Evolutionary conservation across 306 rosid species (phyloP).

Genomic region (Purshia tridentata): DNA sequence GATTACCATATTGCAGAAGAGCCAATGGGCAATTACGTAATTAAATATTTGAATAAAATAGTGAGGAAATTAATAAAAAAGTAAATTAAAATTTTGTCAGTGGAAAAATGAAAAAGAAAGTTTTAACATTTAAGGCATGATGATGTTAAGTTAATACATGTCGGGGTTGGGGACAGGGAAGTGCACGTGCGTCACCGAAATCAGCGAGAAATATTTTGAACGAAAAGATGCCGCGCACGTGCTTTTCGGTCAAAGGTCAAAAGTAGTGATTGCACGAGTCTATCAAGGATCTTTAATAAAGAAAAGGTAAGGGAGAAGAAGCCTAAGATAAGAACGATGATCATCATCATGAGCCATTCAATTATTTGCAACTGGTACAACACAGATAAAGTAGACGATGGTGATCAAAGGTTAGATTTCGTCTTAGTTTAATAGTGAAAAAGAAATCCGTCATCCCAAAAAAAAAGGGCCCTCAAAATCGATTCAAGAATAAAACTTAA

Average conservation of each 20-base stretch:
- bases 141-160: conserved; percentile 49
- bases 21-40: neutral
- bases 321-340: conserved; percentile 48
- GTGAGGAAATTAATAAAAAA: neutral
- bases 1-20: neutral
- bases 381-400: neutral
- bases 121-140: conserved; percentile 50
- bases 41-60: neutral
- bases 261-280: conserved; percentile 39
- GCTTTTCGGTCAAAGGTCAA: conserved; percentile 84
- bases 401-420: too few species aligned
- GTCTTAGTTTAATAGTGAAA: too few species aligned
- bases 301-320: neutral
- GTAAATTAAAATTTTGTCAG: neutral
- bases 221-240: conserved; percentile 65
- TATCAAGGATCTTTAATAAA: conserved; percentile 23
- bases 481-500: too few species aligned
- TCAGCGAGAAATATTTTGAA: conserved; percentile 50
- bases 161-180: conserved; percentile 43
- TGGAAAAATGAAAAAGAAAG: conserved; percentile 16
- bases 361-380: conserved; percentile 17
- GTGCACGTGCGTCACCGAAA: conserved; percentile 83
- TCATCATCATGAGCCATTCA: conserved; percentile 14
- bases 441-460: too few species aligned
- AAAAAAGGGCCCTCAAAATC: too few species aligned